Evolutionary conservation across 2,329 filamentous ascomycete genomes (phyloP).

Genomic region (Rhinocladiella similis): DNA sequence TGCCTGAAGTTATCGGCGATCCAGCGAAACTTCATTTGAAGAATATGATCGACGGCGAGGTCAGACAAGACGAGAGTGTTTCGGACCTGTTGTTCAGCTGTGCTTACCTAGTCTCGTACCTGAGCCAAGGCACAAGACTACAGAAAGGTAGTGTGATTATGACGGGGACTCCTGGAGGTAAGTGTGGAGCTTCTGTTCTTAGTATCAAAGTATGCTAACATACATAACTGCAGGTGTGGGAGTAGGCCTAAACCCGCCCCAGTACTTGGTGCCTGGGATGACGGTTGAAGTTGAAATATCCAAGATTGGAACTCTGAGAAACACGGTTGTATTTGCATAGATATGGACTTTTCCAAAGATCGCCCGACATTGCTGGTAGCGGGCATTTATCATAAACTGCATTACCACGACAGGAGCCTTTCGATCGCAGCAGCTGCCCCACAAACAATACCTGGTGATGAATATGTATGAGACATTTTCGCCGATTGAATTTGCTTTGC

Average conservation of each 20-base stretch:
- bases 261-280: slow-evolving; percentile 41
- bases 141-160: slow-evolving; percentile 40
- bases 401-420: no score
- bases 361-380: no score
- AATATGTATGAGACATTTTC: no score
- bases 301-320: slow-evolving; percentile 44
- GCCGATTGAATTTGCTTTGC: no score
- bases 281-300: slow-evolving; percentile 42
- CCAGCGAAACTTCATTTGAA: slow-evolving; percentile 34
- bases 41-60: slow-evolving; percentile 38
- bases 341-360: no score
- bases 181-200: no score
- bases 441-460: no score
- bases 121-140: slow-evolving; percentile 41
- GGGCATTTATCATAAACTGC: no score
- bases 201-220: no score
- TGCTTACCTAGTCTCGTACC: slow-evolving; percentile 35
- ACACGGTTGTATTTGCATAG: slow-evolving; percentile 35
- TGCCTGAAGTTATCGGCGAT: slow-evolving; percentile 33
- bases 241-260: slow-evolving; percentile 44
- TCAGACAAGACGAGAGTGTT: slow-evolving; percentile 39
- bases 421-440: no score
- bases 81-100: slow-evolving; percentile 41
- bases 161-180: slow-evolving; percentile 38
- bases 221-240: slow-evolving; percentile 46